Conservation (phyloP, 2,329 filamentous ascomycete genomes). For the Lasiodiplodia gonubiensis region DNA sequence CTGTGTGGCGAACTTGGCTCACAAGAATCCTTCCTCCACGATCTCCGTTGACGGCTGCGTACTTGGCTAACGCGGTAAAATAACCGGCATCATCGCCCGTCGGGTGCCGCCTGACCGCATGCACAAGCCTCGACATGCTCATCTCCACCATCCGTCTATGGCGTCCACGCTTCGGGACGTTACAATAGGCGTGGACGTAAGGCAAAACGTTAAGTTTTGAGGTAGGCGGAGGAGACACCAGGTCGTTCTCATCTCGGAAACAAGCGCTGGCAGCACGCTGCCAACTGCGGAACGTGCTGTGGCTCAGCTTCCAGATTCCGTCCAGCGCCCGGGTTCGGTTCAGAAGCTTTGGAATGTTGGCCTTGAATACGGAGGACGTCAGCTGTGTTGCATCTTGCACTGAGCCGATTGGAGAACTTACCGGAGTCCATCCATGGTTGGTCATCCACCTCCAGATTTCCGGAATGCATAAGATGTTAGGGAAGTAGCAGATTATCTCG, state of each 20-base stretch:
- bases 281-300: background rate
- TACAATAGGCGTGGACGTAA: background rate
- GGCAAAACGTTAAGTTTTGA: background rate
- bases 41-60: background rate
- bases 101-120: background rate
- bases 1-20: background rate
- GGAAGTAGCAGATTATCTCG: constrained; percentile 5
- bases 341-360: background rate
- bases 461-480: background rate
- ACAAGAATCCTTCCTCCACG: background rate
- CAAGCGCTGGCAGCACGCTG: background rate
- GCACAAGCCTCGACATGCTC: constrained; percentile 7
- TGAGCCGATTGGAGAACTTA: background rate
- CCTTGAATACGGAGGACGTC: background rate
- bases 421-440: constrained; percentile 5
- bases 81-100: background rate
- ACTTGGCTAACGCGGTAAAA: background rate
- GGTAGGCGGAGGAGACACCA: background rate
- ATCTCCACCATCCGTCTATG: background rate
- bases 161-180: no score
- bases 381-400: background rate
- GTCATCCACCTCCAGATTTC: constrained; percentile 6
- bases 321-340: background rate
- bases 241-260: background rate
- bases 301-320: background rate